phyloP scores from a whole-genome alignment of 257 asterid species.

The Solanum virginianum region DNA sequence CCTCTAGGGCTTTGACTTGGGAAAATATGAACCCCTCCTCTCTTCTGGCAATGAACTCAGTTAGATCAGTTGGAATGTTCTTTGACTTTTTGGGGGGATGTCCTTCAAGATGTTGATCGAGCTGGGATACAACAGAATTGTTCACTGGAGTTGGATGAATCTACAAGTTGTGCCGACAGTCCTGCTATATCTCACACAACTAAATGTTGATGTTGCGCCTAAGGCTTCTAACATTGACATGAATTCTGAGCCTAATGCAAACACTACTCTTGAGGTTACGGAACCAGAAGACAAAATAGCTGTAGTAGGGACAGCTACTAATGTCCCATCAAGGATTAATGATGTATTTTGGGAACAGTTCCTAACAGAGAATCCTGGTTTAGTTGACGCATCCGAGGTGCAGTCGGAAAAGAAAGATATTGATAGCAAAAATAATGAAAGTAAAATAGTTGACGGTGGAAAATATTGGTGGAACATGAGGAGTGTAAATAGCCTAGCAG shows the following conservation, averaged over 20 bases:
- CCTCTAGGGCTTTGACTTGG: slow-evolving; percentile 19
- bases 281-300: slow-evolving; percentile 23
- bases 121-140: slow-evolving; percentile 19
- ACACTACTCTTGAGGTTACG: slow-evolving; percentile 11
- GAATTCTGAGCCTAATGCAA: slow-evolving; percentile 48
- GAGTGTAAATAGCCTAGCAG: slow-evolving; percentile 52
- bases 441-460: slow-evolving; percentile 33
- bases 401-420: slow-evolving; percentile 31
- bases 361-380: slow-evolving; percentile 84
- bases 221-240: slow-evolving; percentile 44
- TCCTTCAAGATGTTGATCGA: slow-evolving; percentile 31
- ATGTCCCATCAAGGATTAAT: slow-evolving; percentile 50
- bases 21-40: slow-evolving; percentile 30
- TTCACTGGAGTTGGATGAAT: slow-evolving; percentile 34
- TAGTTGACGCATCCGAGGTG: slow-evolving; percentile 35
- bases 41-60: slow-evolving; percentile 23
- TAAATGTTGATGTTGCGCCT: slow-evolving; percentile 23
- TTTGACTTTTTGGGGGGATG: slow-evolving; percentile 48
- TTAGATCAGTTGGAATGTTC: slow-evolving; percentile 57
- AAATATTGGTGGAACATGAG: slow-evolving; percentile 52
- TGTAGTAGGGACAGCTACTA: slow-evolving; percentile 17
- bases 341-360: too few species aligned
- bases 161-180: slow-evolving; percentile 33
- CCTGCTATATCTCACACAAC: slow-evolving; percentile 43
- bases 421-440: slow-evolving; percentile 33